Evolutionary conservation across 345 rosid genomes (phyloP), one percentile per base, ranked within the genome.

Genomic region (Turnera subulata): DNA sequence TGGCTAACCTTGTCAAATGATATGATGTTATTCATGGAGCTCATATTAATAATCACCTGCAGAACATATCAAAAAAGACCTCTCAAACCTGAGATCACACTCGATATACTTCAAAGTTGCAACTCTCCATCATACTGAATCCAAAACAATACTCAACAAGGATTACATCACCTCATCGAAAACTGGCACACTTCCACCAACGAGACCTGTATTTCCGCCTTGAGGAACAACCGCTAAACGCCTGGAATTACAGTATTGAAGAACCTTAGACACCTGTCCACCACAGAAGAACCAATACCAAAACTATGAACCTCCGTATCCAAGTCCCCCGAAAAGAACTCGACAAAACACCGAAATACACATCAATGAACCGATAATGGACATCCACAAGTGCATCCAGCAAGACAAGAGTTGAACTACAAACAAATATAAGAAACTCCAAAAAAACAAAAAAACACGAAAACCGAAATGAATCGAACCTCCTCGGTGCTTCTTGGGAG

Each of bases 191-290:
- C 96, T 89, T 66, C 99, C 99, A 50, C 99, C 99, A 37, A 89
- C 99, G 68, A 93, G 97, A 59, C 99, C 92, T 39, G 96, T 93
- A 60, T 93, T 89, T 69, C 97, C 99, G 17, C 97, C 97, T 77
- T 89, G 97, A 35, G 99, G 99, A 85, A 87, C 99, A 65, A 89
- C 96, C 63, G 96, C 85, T 71, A 93, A 77, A 68, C 70, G 55
- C 68, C 96, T 82, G 6, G 89, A 85, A 75, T 89, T 82, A 68
- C 96, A 93, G 54, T 89, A 79, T 45, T 70, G 57, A 57, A 93
- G 91, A 79, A 87, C 80, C 64, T 77, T 73, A 59, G 99, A 81
- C 1, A 93, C 94, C 99, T 89, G 78, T 6, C 46, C 6, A 16
- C n/a, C n/a, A n/a, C n/a, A n/a, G n/a, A n/a, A n/a, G 2, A 3